These are phyloP conservation scores for Penicillium concentricum DNA, from an alignment of 2,329 filamentous ascomycete species.

Conservation along the genomic window DNA sequence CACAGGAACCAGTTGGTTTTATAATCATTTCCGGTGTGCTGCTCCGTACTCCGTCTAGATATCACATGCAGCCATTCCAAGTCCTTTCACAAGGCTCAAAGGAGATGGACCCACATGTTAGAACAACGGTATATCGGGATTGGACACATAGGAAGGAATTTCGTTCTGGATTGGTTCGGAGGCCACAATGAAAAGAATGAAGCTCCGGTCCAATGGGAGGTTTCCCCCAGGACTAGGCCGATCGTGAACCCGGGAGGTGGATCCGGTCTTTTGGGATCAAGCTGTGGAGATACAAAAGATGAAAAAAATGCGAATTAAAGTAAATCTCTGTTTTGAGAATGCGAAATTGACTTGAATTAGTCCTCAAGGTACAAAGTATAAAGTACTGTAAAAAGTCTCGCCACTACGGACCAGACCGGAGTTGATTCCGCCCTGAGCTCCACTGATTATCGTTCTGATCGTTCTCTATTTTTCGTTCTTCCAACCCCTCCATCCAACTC, in stretches of 20 bases:
- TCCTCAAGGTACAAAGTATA: neutral
- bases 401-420: conserved; percentile 19
- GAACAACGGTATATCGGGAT: neutral
- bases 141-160: neutral
- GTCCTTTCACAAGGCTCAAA: neutral
- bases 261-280: neutral
- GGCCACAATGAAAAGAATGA: neutral
- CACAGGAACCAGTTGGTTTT: neutral
- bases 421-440: conserved; percentile 17
- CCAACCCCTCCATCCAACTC: neutral
- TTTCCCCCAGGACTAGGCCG: neutral
- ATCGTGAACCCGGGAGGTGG: neutral
- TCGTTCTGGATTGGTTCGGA: neutral
- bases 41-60: neutral
- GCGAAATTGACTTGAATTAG: neutral
- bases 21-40: neutral
- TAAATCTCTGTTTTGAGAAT: neutral
- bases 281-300: neutral
- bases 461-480: conserved; percentile 2
- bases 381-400: conserved; percentile 5
- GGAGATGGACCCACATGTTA: neutral
- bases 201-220: neutral
- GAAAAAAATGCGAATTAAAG: neutral
- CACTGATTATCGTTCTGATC: conserved; percentile 11
- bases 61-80: neutral